Evolutionary conservation across 2,329 filamentous ascomycete species (phyloP).

Genomic region (Nemania serpens): DNA sequence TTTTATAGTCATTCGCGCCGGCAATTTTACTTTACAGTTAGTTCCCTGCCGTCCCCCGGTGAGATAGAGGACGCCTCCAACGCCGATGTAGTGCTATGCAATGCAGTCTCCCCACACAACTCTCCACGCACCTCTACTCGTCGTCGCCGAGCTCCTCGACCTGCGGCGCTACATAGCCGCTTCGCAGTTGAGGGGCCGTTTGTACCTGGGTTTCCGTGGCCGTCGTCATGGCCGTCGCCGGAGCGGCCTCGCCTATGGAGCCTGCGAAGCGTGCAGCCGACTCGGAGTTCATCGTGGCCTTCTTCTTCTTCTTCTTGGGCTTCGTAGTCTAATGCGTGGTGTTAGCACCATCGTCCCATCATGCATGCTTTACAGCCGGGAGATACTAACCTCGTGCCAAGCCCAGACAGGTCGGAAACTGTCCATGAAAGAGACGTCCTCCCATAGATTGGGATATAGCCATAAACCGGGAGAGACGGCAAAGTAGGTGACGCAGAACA

Average conservation of each 20-base stretch:
- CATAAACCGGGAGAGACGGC: slow-evolving; percentile 84
- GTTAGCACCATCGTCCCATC: slow-evolving; percentile 14
- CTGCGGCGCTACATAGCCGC: slow-evolving; percentile 54
- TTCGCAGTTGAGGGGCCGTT: slow-evolving; percentile 45
- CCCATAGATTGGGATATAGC: slow-evolving; percentile 97
- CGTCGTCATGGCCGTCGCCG: slow-evolving; percentile 60
- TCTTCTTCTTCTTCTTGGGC: slow-evolving; percentile 64
- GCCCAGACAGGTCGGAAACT: slow-evolving; percentile 96
- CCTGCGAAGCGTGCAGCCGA: slow-evolving; percentile 53
- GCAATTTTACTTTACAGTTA: slow-evolving; percentile 15
- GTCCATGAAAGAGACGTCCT: slow-evolving; percentile 98
- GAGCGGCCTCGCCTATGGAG: slow-evolving; percentile 57
- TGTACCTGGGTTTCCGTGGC: slow-evolving; percentile 60
- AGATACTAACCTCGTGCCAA: slow-evolving; percentile 83
- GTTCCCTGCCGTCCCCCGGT: neutral
- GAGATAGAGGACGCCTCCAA: slow-evolving; percentile 29
- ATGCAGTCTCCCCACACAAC: neutral
- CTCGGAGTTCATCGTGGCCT: slow-evolving; percentile 45
- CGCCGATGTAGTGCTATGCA: slow-evolving; percentile 35
- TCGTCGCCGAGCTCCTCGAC: slow-evolving; percentile 59
- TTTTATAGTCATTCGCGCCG: no score
- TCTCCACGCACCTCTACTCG: slow-evolving; percentile 43
- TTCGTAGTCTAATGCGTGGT: slow-evolving; percentile 37
- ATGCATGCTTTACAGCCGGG: neutral
- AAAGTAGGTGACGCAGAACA: slow-evolving; percentile 94